These are phyloP conservation scores for Thozetella sp. DNA, from an alignment of 495 filamentous ascomycete species.

Conservation along the genomic window DNA sequence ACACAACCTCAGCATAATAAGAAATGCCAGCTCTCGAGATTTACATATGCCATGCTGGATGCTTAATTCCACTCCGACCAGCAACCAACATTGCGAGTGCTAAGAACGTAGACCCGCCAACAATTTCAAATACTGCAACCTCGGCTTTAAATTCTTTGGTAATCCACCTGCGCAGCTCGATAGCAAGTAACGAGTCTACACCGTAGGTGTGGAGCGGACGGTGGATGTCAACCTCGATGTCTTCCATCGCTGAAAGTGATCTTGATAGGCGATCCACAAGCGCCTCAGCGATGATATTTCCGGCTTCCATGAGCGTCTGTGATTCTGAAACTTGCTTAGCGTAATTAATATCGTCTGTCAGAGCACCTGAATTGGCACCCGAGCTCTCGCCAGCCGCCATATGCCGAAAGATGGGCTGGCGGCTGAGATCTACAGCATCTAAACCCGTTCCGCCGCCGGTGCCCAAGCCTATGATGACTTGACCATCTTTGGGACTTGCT, in stretches of 20 bases:
- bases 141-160: slow-evolving; percentile 26
- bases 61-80: not conserved
- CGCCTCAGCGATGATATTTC: slow-evolving; percentile 4
- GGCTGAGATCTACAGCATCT: not conserved
- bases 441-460: not conserved
- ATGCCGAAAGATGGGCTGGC: slow-evolving; percentile 8
- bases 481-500: not conserved
- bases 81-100: not conserved
- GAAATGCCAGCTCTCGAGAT: too few relatives aligned
- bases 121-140: slow-evolving; percentile 33
- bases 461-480: not conserved
- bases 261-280: slow-evolving; percentile 3
- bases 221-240: slow-evolving; percentile 18
- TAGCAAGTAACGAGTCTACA: slow-evolving; percentile 39
- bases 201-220: slow-evolving; percentile 29
- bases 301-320: slow-evolving; percentile 3
- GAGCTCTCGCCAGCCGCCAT: not conserved
- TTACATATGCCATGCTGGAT: not conserved
- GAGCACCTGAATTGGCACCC: not conserved
- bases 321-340: slow-evolving; percentile 1
- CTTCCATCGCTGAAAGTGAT: slow-evolving; percentile 2
- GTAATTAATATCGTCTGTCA: not conserved
- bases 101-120: not conserved
- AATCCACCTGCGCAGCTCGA: slow-evolving; percentile 41
- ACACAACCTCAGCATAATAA: too few relatives aligned